These are phyloP conservation scores for Sugiyamaella marilandica DNA, from an alignment of 805 yeast genomes.

Conservation along the genomic window DNA sequence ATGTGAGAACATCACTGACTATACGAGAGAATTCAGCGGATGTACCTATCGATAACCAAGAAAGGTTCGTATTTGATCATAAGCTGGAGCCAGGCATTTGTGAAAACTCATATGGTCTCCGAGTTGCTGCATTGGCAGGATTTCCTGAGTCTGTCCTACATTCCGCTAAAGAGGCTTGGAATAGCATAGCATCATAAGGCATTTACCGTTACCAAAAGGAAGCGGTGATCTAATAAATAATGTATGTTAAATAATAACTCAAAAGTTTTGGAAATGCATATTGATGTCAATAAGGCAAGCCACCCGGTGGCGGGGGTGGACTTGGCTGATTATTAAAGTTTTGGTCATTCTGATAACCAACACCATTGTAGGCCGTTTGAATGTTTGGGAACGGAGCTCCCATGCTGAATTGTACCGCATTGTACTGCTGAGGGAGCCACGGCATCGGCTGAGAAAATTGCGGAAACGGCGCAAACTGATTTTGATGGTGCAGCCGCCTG, in stretches of 20 bases:
- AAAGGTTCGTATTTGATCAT: constrained; percentile 42
- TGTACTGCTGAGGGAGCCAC: constrained; percentile 15
- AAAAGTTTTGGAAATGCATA: neutral
- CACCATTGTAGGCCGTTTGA: neutral
- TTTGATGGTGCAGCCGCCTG: neutral
- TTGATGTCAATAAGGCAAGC: neutral
- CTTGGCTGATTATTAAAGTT: neutral
- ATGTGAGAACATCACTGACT: constrained; percentile 2
- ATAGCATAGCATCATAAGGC: neutral
- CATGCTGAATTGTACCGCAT: constrained; percentile 10
- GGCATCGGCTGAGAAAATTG: constrained; percentile 9
- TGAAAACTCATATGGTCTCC: constrained; percentile 67
- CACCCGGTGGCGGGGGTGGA: neutral
- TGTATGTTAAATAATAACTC: no score
- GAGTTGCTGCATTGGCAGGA: constrained; percentile 74
- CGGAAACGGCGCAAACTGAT: constrained; percentile 8
- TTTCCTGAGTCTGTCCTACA: constrained; percentile 58
- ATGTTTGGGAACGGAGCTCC: constrained; percentile 2
- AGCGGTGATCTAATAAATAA: neutral
- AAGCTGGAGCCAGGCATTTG: constrained; percentile 62
- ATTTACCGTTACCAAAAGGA: neutral
- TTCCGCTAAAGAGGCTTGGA: constrained; percentile 39
- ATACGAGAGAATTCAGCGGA: neutral
- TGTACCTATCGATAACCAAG: constrained; percentile 11
- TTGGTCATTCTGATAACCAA: neutral